These are phyloP conservation scores for Phytophthora cajani DNA, from an alignment of 352 stramenopile genomes.

Conservation along the genomic window DNA sequence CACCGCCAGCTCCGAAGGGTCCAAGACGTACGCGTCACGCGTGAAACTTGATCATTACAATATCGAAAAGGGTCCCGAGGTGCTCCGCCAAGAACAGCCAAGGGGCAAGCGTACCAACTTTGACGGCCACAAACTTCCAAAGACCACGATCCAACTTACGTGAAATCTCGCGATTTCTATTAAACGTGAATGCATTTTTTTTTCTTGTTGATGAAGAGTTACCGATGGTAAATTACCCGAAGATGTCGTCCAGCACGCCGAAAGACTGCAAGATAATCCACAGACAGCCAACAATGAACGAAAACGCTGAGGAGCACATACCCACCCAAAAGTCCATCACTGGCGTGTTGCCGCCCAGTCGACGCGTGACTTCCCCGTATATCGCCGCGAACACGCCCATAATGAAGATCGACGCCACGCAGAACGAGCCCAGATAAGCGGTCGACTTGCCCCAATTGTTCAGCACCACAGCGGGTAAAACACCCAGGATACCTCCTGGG, in stretches of 20 bases:
- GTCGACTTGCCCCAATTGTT: conserved; percentile 47
- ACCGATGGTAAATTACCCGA: conserved; percentile 33
- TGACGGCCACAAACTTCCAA: conserved; percentile 47
- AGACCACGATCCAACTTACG: conserved; percentile 60
- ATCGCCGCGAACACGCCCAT: conserved; percentile 87
- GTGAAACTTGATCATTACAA: conserved; percentile 81
- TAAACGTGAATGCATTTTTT: neutral
- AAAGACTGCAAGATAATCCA: conserved; percentile 74
- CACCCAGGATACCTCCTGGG: conserved; percentile 70
- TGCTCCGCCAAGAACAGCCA: conserved; percentile 55
- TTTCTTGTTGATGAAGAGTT: neutral
- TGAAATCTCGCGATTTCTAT: conserved; percentile 16
- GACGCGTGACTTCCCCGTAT: conserved; percentile 74
- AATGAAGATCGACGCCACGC: conserved; percentile 78
- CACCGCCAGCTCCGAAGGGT: conserved; percentile 46
- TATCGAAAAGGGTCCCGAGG: conserved; percentile 55
- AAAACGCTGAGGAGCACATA: conserved; percentile 59
- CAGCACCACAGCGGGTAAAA: conserved; percentile 68
- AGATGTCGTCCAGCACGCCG: conserved; percentile 65
- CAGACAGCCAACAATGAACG: conserved; percentile 58
- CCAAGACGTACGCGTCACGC: conserved; percentile 65
- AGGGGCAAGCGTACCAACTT: conserved; percentile 78
- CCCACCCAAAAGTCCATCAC: conserved; percentile 45
- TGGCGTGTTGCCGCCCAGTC: conserved; percentile 13
- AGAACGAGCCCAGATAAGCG: conserved; percentile 88